Conservation (phyloP, 805 yeast species). For the Hagleromyces aurorensis region DNA sequence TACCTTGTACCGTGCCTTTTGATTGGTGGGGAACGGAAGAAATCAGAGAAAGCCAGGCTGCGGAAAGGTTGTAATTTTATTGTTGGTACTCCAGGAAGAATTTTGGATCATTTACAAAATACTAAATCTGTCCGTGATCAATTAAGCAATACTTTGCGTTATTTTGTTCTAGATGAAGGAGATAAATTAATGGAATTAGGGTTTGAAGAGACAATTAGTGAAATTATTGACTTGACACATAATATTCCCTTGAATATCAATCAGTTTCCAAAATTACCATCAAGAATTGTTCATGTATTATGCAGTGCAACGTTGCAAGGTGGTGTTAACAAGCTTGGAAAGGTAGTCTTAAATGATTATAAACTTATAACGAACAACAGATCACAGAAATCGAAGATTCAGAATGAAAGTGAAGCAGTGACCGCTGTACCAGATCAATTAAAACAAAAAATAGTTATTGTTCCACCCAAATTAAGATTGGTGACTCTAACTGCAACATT, state of each 20-base stretch:
- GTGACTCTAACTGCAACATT: constrained; percentile 70
- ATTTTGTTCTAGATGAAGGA: constrained; percentile 94
- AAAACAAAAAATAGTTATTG: constrained; percentile 68
- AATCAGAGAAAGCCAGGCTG: constrained; percentile 89
- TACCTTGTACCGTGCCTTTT: constrained; percentile 92
- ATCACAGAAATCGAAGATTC: too few species aligned
- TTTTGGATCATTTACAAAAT: constrained; percentile 89
- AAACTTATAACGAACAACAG: constrained; percentile 47
- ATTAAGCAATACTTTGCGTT: constrained; percentile 58
- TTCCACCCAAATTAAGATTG: constrained; percentile 85
- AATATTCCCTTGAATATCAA: constrained; percentile 33
- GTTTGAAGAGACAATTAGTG: constrained; percentile 84
- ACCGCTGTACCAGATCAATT: constrained; percentile 83
- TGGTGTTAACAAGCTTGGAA: constrained; percentile 73
- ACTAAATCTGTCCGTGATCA: constrained; percentile 61
- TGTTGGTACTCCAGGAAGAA: constrained; percentile 97
- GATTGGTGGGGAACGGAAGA: constrained; percentile 97
- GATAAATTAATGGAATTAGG: constrained; percentile 94
- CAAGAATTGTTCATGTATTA: constrained; percentile 62
- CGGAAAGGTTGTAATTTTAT: constrained; percentile 92
- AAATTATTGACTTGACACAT: constrained; percentile 57
- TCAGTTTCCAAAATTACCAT: constrained; percentile 54
- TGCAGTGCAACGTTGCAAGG: constrained; percentile 93
- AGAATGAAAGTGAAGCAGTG: constrained; percentile 14
- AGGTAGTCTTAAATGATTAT: constrained; percentile 65